A percentile compares a stretch with the other conserved stretches of the same genome.
Conservation (phyloP, 2,329 filamentous ascomycete genomes). For the Penicillium paneum region DNA sequence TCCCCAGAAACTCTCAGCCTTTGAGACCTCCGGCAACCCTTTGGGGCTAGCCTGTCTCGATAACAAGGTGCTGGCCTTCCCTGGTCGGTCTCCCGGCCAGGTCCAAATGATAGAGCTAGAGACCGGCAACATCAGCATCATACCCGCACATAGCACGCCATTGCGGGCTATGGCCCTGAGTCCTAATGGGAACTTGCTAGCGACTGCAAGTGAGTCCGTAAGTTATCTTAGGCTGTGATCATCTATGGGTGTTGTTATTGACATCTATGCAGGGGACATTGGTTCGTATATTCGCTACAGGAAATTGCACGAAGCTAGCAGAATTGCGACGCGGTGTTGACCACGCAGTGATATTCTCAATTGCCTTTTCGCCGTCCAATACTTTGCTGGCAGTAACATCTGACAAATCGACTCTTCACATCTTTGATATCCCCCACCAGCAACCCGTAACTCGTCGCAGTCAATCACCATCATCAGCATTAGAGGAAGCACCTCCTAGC, state of each 20-base stretch:
- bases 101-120: conserved; percentile 79
- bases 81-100: conserved; percentile 82
- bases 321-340: conserved; percentile 90
- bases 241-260: conserved; percentile 15
- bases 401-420: conserved; percentile 91
- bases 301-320: conserved; percentile 72
- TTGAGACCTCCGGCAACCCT: conserved; percentile 83
- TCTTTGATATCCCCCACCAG: conserved; percentile 74
- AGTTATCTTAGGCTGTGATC: conserved; percentile 8
- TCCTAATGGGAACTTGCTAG: conserved; percentile 73
- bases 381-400: conserved; percentile 84
- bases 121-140: conserved; percentile 83
- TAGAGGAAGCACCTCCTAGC: conserved; percentile 49
- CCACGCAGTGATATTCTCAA: conserved; percentile 77
- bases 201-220: conserved; percentile 82
- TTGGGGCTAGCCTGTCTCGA: conserved; percentile 77
- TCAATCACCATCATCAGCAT: conserved; percentile 32
- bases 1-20: conserved; percentile 67
- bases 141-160: conserved; percentile 79
- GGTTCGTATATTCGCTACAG: conserved; percentile 78
- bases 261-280: conserved; percentile 66
- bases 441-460: conserved; percentile 33
- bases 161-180: conserved; percentile 78
- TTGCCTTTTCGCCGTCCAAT: conserved; percentile 81
- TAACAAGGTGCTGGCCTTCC: conserved; percentile 72